These are phyloP conservation scores for Paecilomyces niveus DNA, from an alignment of 2,329 filamentous ascomycete species.

Conservation along the genomic window DNA sequence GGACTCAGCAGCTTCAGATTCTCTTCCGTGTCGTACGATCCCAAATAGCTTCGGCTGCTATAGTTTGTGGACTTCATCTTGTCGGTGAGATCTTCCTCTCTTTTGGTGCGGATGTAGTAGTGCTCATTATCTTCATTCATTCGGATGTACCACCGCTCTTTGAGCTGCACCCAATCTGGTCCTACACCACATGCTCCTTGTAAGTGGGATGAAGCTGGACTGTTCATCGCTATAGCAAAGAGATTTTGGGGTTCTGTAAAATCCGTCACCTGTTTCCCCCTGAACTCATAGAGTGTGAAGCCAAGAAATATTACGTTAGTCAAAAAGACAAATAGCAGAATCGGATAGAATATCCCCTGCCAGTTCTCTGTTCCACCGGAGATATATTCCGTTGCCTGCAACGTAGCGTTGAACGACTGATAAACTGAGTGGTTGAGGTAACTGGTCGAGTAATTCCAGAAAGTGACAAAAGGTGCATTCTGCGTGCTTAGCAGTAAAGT, in stretches of 20 bases:
- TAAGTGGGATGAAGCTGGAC: conserved; percentile 45
- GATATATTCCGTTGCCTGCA: conserved; percentile 62
- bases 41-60: background rate
- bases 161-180: conserved; percentile 44
- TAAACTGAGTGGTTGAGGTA: conserved; percentile 41
- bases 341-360: conserved; percentile 60
- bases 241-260: conserved; percentile 72
- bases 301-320: conserved; percentile 60
- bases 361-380: conserved; percentile 56
- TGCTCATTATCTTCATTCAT: conserved; percentile 45
- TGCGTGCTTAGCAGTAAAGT: conserved; percentile 57
- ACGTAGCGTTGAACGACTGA: conserved; percentile 56
- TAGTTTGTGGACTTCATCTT: background rate
- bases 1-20: background rate
- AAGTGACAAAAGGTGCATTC: conserved; percentile 54
- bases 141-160: conserved; percentile 37
- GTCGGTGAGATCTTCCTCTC: conserved; percentile 11
- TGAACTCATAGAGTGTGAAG: conserved; percentile 53
- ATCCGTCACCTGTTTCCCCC: conserved; percentile 61
- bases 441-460: conserved; percentile 42
- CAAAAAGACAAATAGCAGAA: conserved; percentile 59
- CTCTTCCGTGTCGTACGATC: background rate
- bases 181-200: conserved; percentile 52
- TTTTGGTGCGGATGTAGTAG: conserved; percentile 41
- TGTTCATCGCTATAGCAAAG: conserved; percentile 65